Percentiles rank a stretch among this genome's conserved stretches.
phyloP scores from a whole-genome alignment of 306 rosid genomes.

The Rubus parviflorus region DNA sequence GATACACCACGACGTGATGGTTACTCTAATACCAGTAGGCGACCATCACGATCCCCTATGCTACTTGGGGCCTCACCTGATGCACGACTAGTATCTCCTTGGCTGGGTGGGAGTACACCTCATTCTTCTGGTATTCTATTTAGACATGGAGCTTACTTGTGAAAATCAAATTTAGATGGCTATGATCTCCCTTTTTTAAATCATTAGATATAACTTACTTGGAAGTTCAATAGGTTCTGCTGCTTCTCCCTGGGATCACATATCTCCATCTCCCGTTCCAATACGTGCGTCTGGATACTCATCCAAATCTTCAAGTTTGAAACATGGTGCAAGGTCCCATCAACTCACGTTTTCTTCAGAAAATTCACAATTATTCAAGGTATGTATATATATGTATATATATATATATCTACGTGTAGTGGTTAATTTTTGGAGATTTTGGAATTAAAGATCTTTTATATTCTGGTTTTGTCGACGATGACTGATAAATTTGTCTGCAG shows the following conservation, averaged over 20 bases:
- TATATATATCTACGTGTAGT: neutral
- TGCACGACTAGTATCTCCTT: constrained; percentile 92
- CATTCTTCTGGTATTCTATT: constrained; percentile 57
- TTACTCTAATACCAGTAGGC: constrained; percentile 54
- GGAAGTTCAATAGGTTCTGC: constrained; percentile 48
- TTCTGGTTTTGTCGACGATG: constrained; percentile 11
- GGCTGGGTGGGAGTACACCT: constrained; percentile 86
- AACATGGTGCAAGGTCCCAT: constrained; percentile 66
- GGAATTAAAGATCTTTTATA: neutral
- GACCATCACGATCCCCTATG: constrained; percentile 92
- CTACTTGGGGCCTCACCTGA: constrained; percentile 93
- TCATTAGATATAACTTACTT: constrained; percentile 18
- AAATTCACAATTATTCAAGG: constrained; percentile 37
- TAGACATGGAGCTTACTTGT: constrained; percentile 10
- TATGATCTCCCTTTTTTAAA: constrained; percentile 21
- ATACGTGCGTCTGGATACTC: constrained; percentile 91
- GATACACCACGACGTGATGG: constrained; percentile 81
- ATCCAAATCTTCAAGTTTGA: constrained; percentile 55
- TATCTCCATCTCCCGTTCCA: constrained; percentile 92
- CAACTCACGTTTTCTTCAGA: constrained; percentile 49
- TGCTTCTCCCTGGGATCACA: constrained; percentile 92
- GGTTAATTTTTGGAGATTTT: constrained; percentile 4
- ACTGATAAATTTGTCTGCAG: constrained; percentile 33
- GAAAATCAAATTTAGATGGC: constrained; percentile 1
- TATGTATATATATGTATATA: neutral